Evolutionary conservation across 148 eudicot genomes (phyloP).

Genomic region (Oxyria digyna): DNA sequence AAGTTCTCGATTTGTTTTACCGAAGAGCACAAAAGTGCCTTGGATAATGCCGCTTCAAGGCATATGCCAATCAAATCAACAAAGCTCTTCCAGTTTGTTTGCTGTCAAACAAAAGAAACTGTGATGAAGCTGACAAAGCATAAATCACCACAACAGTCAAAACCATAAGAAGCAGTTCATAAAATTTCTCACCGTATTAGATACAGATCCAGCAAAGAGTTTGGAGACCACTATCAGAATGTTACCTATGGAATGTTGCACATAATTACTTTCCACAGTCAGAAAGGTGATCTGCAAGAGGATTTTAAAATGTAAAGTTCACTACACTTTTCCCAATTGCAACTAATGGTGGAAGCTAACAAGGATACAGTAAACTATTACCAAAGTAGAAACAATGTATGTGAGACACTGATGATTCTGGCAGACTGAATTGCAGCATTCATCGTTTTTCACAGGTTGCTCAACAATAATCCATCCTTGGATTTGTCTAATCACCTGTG

Average conservation of each 20-base stretch:
- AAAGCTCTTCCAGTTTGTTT: constrained; percentile 24
- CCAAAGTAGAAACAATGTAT: constrained; percentile 37
- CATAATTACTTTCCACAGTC: constrained; percentile 29
- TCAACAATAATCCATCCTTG: constrained; percentile 27
- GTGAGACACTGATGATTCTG: constrained; percentile 31
- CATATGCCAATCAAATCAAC: constrained; percentile 33
- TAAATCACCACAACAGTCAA: background rate
- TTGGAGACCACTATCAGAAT: constrained; percentile 44
- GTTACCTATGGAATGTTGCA: constrained; percentile 50
- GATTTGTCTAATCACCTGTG: constrained; percentile 42
- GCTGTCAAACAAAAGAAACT: constrained; percentile 30
- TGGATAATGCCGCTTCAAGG: constrained; percentile 41
- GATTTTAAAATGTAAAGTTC: background rate
- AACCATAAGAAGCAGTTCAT: background rate
- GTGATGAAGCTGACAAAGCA: constrained; percentile 2
- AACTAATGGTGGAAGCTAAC: background rate
- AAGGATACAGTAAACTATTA: constrained; percentile 10
- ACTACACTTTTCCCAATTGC: background rate
- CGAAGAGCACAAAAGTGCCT: constrained; percentile 18
- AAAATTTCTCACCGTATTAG: constrained; percentile 11
- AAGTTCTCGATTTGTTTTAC: constrained; percentile 15
- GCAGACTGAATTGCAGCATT: constrained; percentile 9
- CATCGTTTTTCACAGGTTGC: background rate
- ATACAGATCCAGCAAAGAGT: constrained; percentile 40
- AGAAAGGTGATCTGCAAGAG: constrained; percentile 36